Base-by-base conservation (phyloP, 257 asterid species). In the Gentiana straminea region DNA sequence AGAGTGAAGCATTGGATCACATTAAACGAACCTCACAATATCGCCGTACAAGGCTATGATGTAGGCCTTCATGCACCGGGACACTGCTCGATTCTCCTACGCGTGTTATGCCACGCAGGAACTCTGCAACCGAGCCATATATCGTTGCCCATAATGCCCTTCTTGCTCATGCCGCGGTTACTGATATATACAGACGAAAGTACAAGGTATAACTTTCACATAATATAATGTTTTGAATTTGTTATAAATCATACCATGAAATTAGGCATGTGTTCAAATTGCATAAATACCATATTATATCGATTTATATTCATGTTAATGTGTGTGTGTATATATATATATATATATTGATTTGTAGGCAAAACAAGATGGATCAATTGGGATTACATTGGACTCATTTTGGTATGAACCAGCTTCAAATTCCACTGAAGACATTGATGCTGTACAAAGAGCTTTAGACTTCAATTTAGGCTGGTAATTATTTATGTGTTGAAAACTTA, bases 1-100 rank as follows among this genome's bases (percentile, higher is more conserved):
- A 62, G 95, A 5, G 98, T 91, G 69, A 91, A 91, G 82, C 52
- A 84, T 3, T 91, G 98, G 98, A 87, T 91, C 66, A 91, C 95
- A 11, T 74, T 91, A 66, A 91, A 87, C 48, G 97, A 91, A 80
- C 98, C 95, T 0, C 94, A 83, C 55, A 84, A 86, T 0, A 58
- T 87, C 7, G 60, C 92, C 4, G 67, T 79, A 3, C 92, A 87
- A 64, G 98, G 96, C 12, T 91, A 70, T 55, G 95, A 84, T 38
- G 75, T 72, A 0, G 95, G 97, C 36, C 77, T 84, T 50, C 77
- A 76, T 44, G 96, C 95, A 2, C 95, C 94, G 0, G 73, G 91
- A n/a, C 75, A 88, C 2, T 89, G 97, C 63, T 82, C 94, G n/a
- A 69, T 80, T 66, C 57, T 77, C 13, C 87, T 75, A 24, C 79